Evolutionary conservation across 192 early-diverging fungal genomes (phyloP), one percentile per base, ranked within the genome.

Genomic region (Funneliformis geosporum): DNA sequence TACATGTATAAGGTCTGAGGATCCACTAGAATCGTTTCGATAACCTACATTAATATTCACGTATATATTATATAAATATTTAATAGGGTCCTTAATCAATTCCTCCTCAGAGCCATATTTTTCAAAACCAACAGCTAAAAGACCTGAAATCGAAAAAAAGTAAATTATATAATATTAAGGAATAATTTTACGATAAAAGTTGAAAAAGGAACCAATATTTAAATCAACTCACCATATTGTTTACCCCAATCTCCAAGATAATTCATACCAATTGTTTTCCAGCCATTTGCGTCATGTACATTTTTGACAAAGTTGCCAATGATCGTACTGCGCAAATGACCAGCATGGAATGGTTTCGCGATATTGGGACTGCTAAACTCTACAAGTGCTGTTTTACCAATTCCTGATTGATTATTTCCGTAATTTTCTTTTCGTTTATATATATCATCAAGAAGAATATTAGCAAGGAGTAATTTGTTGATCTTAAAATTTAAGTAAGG

Each of bases 211-310:
- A 78, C 62, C 16, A 76, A n/a, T 76, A 21, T 72, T 78, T 62
- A 73, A 40, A 18, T 21, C 42, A 69, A 64, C 85, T 81, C 89
- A 86, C 93, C 98, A 82, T 96, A 99, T 87, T 99, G 97, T 85
- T 97, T 99, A 76, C 98, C 98, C 98, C 98, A 99, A 84, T 99
- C 97, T 75, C 98, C 98, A 43, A 99, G 87, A 85, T 99, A 97
- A 89, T 99, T 99, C 88, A 98, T 94, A 55, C 90, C 87, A 65
- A 96, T 86, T n/a, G 92, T 92, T n/a, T 95, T 91, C 87, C 93
- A 96, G 11, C 97, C 98, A 76, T 94, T 92, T 44, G 93, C 95
- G 65, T 90, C 84, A 83, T 95, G 89, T 25, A 93, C 88, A 69
- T 96, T 94, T 80, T 86, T 87, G 75, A 99, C 88, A 84, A 97